Base-by-base conservation (phyloP, 139 green algal genomes). In the Dunaliella sp. region DNA sequence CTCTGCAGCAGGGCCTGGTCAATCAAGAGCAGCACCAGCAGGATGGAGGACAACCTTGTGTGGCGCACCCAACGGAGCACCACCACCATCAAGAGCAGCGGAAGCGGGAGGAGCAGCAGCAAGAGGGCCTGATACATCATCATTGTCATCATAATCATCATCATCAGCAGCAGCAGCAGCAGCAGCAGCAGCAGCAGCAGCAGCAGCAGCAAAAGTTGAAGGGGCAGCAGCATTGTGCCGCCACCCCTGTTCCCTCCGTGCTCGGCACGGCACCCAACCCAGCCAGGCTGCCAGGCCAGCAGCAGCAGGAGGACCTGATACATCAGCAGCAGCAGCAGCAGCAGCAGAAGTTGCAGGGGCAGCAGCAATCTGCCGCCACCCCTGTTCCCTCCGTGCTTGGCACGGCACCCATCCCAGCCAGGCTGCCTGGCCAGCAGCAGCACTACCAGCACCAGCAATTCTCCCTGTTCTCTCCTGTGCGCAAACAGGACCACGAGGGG, bases 261-360 rank as follows among this genome's bases (percentile, higher is more conserved):
- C 31, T 59, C 3, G 33, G 22, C 7, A 65, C 78, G 7, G 35
- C 34, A 33, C n/a, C 33, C 38, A 35, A 26, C 25, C 12, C 25
- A 48, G 24, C 22, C 3, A 34, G 76, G 31, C 75, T 26, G n/a
- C n/a, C n/a, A n/a, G n/a, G n/a, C n/a, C n/a, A n/a, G n/a, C 73
- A 37, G 73, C 72, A 48, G 34, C 34, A 38, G 35, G 74, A 34
- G 32, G 34, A 31, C 34, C 37, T 21, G 30, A 81, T 31, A 58
- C 79, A 48, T 77, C 79, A 48, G 38, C 79, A 79, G 58, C 81
- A 83, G 81, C 81, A 88, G 85, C 58, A 82, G 33, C 79, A 80
- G 75, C 36, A 30, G 7, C 38, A 26, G 33, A 32, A 81, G 72
- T 33, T 36, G 59, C 72, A 81, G 2, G 7, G 3, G 3, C 35